These are phyloP conservation scores for Trametes elegans DNA, from an alignment of 768 basidiomycete species.

Conservation along the genomic window DNA sequence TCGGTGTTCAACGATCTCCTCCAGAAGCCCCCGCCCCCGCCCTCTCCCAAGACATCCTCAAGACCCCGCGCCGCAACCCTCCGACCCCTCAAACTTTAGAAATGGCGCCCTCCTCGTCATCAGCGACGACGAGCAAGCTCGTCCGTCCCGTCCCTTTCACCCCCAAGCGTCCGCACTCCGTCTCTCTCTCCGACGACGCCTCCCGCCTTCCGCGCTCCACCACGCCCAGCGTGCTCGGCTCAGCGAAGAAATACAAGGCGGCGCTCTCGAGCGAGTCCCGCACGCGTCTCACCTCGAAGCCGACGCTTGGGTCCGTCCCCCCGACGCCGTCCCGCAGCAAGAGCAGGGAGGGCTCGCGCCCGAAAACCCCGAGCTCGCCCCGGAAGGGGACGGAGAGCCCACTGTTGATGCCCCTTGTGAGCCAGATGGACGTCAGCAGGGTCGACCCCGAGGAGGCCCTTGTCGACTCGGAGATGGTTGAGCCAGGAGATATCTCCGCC, in stretches of 20 bases:
- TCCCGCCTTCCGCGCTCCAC: slow-evolving; percentile 35
- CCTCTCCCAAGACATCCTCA: background rate
- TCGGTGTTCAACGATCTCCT: background rate
- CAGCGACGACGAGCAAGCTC: slow-evolving; percentile 32
- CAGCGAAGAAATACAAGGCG: slow-evolving; percentile 69
- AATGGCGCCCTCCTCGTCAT: slow-evolving; percentile 16
- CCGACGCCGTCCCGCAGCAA: slow-evolving; percentile 49
- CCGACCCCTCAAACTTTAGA: background rate
- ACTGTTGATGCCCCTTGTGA: slow-evolving; percentile 42
- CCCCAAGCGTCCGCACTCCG: slow-evolving; percentile 50
- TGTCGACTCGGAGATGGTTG: slow-evolving; percentile 72
- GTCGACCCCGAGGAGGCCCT: slow-evolving; percentile 75
- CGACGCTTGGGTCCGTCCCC: slow-evolving; percentile 45
- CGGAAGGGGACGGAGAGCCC: slow-evolving; percentile 47
- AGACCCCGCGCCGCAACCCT: background rate
- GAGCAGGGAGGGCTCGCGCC: slow-evolving; percentile 30
- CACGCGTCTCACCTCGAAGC: slow-evolving; percentile 16
- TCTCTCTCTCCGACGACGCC: slow-evolving; percentile 28
- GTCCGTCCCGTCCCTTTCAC: slow-evolving; percentile 49
- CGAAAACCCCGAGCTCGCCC: slow-evolving; percentile 36
- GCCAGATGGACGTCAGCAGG: slow-evolving; percentile 75
- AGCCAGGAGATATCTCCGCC: slow-evolving; percentile 63
- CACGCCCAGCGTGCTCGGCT: slow-evolving; percentile 37
- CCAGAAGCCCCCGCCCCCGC: background rate
- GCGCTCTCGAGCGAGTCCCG: slow-evolving; percentile 48